Conservation (phyloP, 116 monocot genomes). For the Zostera marina region DNA sequence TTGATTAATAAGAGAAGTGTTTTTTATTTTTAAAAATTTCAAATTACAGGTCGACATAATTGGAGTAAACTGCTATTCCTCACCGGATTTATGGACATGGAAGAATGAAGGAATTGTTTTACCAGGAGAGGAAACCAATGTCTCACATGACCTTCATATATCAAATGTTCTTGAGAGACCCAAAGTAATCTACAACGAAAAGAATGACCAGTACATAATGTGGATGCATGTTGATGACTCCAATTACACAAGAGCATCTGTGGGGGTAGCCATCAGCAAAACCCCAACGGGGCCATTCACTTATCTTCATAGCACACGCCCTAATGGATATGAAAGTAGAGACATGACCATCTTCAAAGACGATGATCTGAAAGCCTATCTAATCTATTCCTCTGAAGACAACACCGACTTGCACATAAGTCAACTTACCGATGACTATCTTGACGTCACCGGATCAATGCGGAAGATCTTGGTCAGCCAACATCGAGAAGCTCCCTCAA, state of each 20-base stretch:
- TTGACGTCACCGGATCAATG: conserved; percentile 29
- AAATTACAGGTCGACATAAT: conserved; percentile 59
- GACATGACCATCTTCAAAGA: conserved; percentile 97
- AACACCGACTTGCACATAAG: conserved; percentile 81
- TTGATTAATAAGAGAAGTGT: background rate
- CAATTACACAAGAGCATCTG: conserved; percentile 87
- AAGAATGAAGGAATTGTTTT: conserved; percentile 74
- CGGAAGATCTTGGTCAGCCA: conserved; percentile 53
- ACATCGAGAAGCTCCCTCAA: too few species aligned
- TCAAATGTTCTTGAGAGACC: conserved; percentile 82
- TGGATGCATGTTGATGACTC: conserved; percentile 92
- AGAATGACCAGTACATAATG: conserved; percentile 52
- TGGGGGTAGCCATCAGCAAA: conserved; percentile 65
- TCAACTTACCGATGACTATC: conserved; percentile 65
- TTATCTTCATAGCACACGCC: conserved; percentile 60
- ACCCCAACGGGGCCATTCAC: conserved; percentile 64
- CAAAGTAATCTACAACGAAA: conserved; percentile 69
- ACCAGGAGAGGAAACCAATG: conserved; percentile 36
- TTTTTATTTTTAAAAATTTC: background rate
- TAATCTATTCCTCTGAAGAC: conserved; percentile 80
- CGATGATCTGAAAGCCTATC: conserved; percentile 56
- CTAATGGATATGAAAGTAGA: conserved; percentile 67
- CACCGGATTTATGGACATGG: conserved; percentile 76
- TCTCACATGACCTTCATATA: conserved; percentile 60
- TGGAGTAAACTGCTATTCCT: conserved; percentile 92